Conservation (phyloP, 495 filamentous ascomycete species). For the Talaromyces wortmannii region DNA sequence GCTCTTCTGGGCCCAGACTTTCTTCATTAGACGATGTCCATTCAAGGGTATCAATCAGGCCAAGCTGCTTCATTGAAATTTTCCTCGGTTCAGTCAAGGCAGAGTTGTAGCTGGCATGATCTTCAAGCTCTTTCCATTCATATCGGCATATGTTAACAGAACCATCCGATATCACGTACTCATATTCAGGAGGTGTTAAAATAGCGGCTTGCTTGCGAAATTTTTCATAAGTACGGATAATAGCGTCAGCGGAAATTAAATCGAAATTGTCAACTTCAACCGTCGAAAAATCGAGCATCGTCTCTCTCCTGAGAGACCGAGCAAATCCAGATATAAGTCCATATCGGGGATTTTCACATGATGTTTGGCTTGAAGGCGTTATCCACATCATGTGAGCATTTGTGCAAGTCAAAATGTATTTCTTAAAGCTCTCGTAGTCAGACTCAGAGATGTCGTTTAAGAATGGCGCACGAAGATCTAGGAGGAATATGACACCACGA, state of each 20-base stretch:
- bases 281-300: slow-evolving; percentile 25
- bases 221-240: slow-evolving; percentile 13
- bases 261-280: slow-evolving; percentile 29
- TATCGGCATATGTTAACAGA: slow-evolving; percentile 16
- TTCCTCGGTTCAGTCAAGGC: neutral
- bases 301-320: slow-evolving; percentile 32
- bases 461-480: slow-evolving; percentile 26
- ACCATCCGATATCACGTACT: slow-evolving; percentile 23
- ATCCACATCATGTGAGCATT: slow-evolving; percentile 31
- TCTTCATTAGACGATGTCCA: neutral
- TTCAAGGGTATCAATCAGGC: neutral
- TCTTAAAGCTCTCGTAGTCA: slow-evolving; percentile 11
- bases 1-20: slow-evolving; percentile 6
- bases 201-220: slow-evolving; percentile 1
- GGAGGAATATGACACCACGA: slow-evolving; percentile 22
- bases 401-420: slow-evolving; percentile 12
- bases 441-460: slow-evolving; percentile 14
- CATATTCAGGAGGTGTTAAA: slow-evolving; percentile 19
- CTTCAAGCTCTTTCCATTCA: slow-evolving; percentile 15
- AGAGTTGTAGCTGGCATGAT: slow-evolving; percentile 6
- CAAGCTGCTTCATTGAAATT: neutral
- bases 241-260: neutral
- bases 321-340: slow-evolving; percentile 27
- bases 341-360: slow-evolving; percentile 29
- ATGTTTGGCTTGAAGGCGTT: slow-evolving; percentile 22